Base-by-base conservation (phyloP, 2,329 filamentous ascomycete genomes). In the Neonectria coccinea region DNA sequence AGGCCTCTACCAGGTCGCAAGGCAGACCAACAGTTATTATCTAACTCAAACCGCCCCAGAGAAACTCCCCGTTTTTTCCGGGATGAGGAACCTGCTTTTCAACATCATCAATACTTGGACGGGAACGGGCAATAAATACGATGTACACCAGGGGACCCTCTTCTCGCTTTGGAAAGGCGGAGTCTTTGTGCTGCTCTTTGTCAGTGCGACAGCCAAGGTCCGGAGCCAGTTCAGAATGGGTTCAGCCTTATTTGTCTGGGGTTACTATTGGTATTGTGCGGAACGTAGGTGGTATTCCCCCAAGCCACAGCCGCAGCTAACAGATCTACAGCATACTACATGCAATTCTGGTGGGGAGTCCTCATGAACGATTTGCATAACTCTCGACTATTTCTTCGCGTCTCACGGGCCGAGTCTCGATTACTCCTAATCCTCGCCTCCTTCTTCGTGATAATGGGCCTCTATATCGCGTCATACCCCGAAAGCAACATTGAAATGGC, bases 291-390 rank as follows among this genome's bases (percentile, higher is more conserved):
- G 42, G 20, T 45, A 45, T 45, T 12, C 18, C 42, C 18, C 42
- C 12, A 12, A 45, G 18, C 9, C 4, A 45, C 4, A 22, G 42
- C 42, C 11, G 14, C n/a, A 45, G 42, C 20, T 45, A 45, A 45
- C 42, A 45, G 4, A 14, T 22, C 42, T 22, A 25, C 9, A 45
- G 42, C 42, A 22, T 22, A 45, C 42, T 45, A 22, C 42, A 45
- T 45, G 42, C 42, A 45, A 22, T 45, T 45, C n/a, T 45, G n/a
- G 18, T 45, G 42, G 42, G 42, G 42, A 22, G 20, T 45, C 42
- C 42, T 45, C 10, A 45, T 45, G 42, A 45, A 45, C 42, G 42
- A 45, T 45, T 45, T 45, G 42, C 42, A 45, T 18, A 22, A 45
- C 42, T 45, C 42, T 22, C 42, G 20, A 45, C 18, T 45, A 14